Conservation (phyloP, 73 alveolate genomes). For the Stentor roeselii region DNA sequence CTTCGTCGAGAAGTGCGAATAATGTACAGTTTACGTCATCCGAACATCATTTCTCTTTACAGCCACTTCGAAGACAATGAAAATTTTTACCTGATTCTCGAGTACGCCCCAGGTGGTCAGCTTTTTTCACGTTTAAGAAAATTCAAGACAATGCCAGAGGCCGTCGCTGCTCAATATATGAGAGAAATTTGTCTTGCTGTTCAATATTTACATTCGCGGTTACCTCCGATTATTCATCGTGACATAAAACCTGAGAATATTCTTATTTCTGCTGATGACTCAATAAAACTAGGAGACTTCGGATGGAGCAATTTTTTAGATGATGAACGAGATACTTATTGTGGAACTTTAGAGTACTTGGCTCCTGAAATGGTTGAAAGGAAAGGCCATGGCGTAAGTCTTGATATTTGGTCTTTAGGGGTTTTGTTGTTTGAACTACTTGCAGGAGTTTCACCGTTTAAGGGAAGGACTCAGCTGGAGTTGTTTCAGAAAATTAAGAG, state of each 20-base stretch:
- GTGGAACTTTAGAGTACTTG: slow-evolving; percentile 93
- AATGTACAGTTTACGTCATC: slow-evolving; percentile 64
- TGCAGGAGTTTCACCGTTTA: slow-evolving; percentile 79
- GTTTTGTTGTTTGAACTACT: slow-evolving; percentile 74
- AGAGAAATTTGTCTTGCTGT: slow-evolving; percentile 46
- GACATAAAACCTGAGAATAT: slow-evolving; percentile 90
- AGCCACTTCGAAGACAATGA: slow-evolving; percentile 63
- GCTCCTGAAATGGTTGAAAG: slow-evolving; percentile 87
- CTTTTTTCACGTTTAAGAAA: slow-evolving; percentile 54
- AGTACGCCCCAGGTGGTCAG: slow-evolving; percentile 75
- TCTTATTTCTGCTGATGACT: slow-evolving; percentile 61
- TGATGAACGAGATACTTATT: slow-evolving; percentile 75
- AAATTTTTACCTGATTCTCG: slow-evolving; percentile 64
- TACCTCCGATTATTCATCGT: slow-evolving; percentile 51
- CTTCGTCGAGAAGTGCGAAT: slow-evolving; percentile 71
- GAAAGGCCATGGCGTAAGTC: slow-evolving; percentile 59
- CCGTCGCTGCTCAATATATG: slow-evolving; percentile 57
- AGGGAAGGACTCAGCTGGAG: slow-evolving; percentile 37
- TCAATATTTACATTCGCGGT: slow-evolving; percentile 53
- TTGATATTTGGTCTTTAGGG: slow-evolving; percentile 86
- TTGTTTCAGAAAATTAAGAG: slow-evolving; percentile 45
- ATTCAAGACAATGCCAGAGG: slow-evolving; percentile 53
- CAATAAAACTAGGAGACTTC: slow-evolving; percentile 82
- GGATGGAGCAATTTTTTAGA: slow-evolving; percentile 75
- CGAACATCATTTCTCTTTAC: slow-evolving; percentile 66